These are phyloP conservation scores for Gentiana dahurica DNA, from an alignment of 257 asterid genomes.

Conservation along the genomic window DNA sequence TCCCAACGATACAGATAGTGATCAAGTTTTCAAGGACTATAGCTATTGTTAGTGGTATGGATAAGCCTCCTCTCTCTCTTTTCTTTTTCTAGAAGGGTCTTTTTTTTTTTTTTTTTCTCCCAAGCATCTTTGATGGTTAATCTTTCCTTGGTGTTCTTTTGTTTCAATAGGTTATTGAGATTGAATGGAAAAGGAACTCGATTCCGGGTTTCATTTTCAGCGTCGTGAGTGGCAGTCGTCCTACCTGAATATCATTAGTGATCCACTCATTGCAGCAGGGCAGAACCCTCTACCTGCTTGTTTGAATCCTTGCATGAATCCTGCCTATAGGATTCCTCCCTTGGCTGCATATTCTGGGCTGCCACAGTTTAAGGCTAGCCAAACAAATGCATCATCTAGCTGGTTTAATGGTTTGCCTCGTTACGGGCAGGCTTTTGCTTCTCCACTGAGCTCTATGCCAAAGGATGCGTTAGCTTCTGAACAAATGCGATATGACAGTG, in stretches of 20 bases:
- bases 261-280: conserved; percentile 19
- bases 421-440: conserved; percentile 26
- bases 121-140: conserved; percentile 7
- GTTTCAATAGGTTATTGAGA: conserved; percentile 39
- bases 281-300: conserved; percentile 24
- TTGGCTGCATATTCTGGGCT: conserved; percentile 21
- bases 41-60: conserved; percentile 21
- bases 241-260: conserved; percentile 23
- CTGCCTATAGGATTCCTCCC: conserved; percentile 33
- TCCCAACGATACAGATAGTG: conserved; percentile 32
- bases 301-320: conserved; percentile 26
- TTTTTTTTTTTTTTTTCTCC: conserved; percentile 3
- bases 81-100: background rate
- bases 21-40: conserved; percentile 27
- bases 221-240: conserved; percentile 27
- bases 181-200: conserved; percentile 63
- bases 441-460: conserved; percentile 19
- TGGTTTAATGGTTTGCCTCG: conserved; percentile 30
- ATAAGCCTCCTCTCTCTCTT: background rate
- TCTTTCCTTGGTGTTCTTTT: background rate
- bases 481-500: conserved; percentile 9
- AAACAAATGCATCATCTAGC: conserved; percentile 21
- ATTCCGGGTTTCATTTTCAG: conserved; percentile 35
- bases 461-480: conserved; percentile 16
- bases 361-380: conserved; percentile 28